phyloP scores from a whole-genome alignment of 441 rosid species.

The Populus hybrid region DNA sequence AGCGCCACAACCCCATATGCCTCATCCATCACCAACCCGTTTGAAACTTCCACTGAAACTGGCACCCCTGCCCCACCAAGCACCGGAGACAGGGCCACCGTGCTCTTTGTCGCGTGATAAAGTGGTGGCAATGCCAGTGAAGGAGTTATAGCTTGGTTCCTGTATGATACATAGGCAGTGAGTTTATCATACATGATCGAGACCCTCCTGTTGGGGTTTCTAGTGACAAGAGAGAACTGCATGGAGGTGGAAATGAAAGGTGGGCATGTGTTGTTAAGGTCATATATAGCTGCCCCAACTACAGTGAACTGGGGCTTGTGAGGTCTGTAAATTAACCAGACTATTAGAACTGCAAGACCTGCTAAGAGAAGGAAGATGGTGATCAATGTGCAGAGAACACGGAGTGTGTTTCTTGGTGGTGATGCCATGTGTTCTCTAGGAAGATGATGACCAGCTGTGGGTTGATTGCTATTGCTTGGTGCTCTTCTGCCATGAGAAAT shows the following conservation, averaged over 20 bases:
- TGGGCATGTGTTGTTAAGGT: too few species aligned
- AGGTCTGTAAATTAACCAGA: too few species aligned
- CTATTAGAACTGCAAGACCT: too few species aligned
- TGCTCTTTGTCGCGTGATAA: slow-evolving; percentile 43
- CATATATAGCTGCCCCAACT: too few species aligned
- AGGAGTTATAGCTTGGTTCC: slow-evolving; percentile 63
- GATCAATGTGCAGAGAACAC: slow-evolving; percentile 34
- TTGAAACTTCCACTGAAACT: slow-evolving; percentile 56
- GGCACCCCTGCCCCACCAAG: slow-evolving; percentile 54
- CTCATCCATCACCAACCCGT: slow-evolving; percentile 68
- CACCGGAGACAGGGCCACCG: slow-evolving; percentile 67
- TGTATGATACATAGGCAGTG: slow-evolving; percentile 55
- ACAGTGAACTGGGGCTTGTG: too few species aligned
- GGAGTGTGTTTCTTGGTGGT: slow-evolving; percentile 6
- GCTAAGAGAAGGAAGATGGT: slow-evolving; percentile 57
- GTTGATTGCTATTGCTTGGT: not conserved
- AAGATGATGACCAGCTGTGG: not conserved
- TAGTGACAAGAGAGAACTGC: too few species aligned
- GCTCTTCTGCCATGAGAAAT: slow-evolving; percentile 18
- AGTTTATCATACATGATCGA: slow-evolving; percentile 52
- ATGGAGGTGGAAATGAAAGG: too few species aligned
- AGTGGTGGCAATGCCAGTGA: slow-evolving; percentile 55
- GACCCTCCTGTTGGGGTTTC: too few species aligned
- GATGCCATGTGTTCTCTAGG: not conserved
- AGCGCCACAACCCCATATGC: slow-evolving; percentile 67